phyloP scores from a whole-genome alignment of 1,139 yeast species.

The Pichia sp. region DNA sequence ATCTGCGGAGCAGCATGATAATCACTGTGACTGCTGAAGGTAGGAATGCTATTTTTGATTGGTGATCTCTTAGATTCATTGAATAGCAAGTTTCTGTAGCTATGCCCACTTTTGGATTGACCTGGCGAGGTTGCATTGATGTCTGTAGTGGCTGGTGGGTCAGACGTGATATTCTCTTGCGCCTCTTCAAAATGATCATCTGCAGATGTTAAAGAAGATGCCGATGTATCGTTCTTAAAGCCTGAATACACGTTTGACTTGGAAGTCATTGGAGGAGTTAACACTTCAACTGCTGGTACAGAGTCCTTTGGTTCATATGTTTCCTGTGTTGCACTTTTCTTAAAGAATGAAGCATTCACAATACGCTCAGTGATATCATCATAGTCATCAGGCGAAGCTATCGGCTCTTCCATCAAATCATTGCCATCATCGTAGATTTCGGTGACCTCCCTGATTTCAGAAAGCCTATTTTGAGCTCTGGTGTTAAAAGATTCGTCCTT shows the following conservation, averaged over 20 bases:
- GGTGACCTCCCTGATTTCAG: constrained; percentile 16
- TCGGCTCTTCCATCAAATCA: constrained; percentile 4
- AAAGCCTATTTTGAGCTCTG: constrained; percentile 10
- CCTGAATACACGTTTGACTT: no score
- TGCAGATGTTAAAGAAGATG: constrained; percentile 1
- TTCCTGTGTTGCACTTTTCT: no score
- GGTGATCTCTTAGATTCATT: constrained; percentile 4
- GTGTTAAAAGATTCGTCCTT: constrained; percentile 3
- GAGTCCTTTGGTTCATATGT: no score
- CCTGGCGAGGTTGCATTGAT: constrained; percentile 1
- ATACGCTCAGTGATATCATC: no score
- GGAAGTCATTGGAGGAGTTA: no score
- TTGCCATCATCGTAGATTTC: constrained; percentile 21
- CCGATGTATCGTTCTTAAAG: no score
- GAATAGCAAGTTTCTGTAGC: constrained; percentile 10
- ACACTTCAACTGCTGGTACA: background rate
- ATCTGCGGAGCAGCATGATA: no score
- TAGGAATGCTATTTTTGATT: constrained; percentile 6
- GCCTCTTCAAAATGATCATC: constrained; percentile 8
- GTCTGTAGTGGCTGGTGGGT: constrained; percentile 2
- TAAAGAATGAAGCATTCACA: no score
- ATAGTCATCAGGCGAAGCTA: no score
- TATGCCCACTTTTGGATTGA: constrained; percentile 5
- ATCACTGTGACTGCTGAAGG: constrained; percentile 15
- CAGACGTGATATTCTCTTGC: constrained; percentile 1